Evolutionary conservation across 768 basidiomycete species (phyloP).

Genomic region (Lactarius indigo): DNA sequence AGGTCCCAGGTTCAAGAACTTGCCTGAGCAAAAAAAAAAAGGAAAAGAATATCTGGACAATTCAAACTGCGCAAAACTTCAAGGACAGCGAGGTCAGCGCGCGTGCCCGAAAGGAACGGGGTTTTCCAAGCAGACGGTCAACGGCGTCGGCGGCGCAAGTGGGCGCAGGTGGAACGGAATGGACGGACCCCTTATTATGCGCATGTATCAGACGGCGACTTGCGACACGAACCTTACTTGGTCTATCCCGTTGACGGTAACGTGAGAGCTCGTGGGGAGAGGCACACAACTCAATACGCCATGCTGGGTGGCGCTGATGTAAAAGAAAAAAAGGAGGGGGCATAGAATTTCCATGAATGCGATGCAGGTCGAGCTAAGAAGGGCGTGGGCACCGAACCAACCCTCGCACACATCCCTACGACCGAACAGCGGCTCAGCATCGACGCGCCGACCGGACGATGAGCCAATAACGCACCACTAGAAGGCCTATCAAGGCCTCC

Average conservation of each 20-base stretch:
- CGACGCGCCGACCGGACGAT: not conserved
- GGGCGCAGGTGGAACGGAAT: not conserved
- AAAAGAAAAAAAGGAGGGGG: not conserved
- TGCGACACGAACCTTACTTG: not conserved
- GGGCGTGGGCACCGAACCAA: constrained; percentile 14
- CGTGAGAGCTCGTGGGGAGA: constrained; percentile 9
- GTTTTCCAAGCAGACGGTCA: not conserved
- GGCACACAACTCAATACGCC: constrained; percentile 16
- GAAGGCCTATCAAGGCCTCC: constrained; percentile 23
- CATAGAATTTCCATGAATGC: constrained; percentile 24
- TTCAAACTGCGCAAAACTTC: constrained; percentile 22
- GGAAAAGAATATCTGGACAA: not conserved
- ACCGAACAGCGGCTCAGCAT: not conserved
- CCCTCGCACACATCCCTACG: constrained; percentile 21
- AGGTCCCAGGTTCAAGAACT: not conserved
- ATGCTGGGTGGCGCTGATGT: not conserved
- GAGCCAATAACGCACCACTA: constrained; percentile 10
- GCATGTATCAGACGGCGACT: not conserved
- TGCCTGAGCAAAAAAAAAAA: not conserved
- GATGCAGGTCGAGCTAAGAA: constrained; percentile 21
- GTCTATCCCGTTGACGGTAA: not conserved
- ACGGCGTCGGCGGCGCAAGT: not conserved
- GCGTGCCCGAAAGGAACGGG: not conserved
- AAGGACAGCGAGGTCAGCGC: constrained; percentile 21
- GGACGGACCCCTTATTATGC: not conserved